Base-by-base conservation (phyloP, 2,329 filamentous ascomycete genomes). In the Ophiosphaerella herpotricha region DNA sequence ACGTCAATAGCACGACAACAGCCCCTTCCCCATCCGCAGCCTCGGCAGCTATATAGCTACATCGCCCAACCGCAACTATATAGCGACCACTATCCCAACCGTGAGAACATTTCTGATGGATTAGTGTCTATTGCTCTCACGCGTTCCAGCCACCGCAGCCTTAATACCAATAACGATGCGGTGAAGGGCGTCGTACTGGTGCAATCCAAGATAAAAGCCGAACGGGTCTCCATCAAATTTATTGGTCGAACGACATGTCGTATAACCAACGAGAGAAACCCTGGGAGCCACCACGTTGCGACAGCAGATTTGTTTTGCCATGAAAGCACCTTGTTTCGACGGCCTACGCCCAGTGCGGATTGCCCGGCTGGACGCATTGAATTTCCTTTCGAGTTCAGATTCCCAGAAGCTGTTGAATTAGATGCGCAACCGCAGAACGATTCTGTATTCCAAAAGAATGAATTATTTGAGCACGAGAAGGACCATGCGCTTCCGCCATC, bases 311-410 rank as follows among this genome's bases (percentile, higher is more conserved):
- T 62, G 2, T 62, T 62, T 26, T 43, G 52, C 40, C 53, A 52
- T 8, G 51, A 57, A 35, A 48, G 50, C 26, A 41, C 21, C 2
- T 33, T 62, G n/a, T 48, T 32, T 2, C 39, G n/a, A 32, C 50
- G 38, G 14, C 31, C 33, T 18, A 51, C 40, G 11, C 57, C 55
- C 3, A 62, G 53, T 42, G 41, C 52, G 8, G 54, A 48, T 12
- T 60, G 57, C 33, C 59, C 59, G 7, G 39, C 55, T 7, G 47
- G 50, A 5, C 49, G 57, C 8, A 45, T 55, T n/a, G 52, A 60
- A 36, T 61, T 59, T 42, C 55, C 57, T 5, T 65, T 65, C 29
- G 55, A 61, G 26, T 64, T 64, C 39, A 45, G 59, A n/a, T 65
- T 65, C 5, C 62, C 60, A 12, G 54, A 58, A 24, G 37, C 18